Base-by-base conservation (phyloP, 2,329 filamentous ascomycete species). In the Tothia fuscella region DNA sequence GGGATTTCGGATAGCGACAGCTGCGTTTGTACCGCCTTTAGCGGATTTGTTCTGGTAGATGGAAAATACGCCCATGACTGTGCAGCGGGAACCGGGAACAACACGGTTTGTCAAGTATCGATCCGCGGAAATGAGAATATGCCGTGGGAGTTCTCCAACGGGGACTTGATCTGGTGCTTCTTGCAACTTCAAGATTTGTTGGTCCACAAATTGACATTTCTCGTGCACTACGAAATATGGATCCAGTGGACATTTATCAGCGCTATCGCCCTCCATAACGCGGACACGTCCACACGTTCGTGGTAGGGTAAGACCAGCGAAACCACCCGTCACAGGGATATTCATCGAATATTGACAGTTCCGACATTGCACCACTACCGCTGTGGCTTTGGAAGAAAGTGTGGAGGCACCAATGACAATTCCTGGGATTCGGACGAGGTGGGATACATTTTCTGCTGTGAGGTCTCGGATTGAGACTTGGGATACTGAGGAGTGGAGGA, bases 321-420 rank as follows among this genome's bases (percentile, higher is more conserved):
- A 96, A 24, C 91, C 91, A 34, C 87, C 86, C 2, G 80, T 70
- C 13, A 98, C 76, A 1, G 76, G 71, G 13, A 96, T 64, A 19
- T 74, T 72, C 48, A 84, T 72, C 24, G 74, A 71, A 50, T 87
- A 74, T 45, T 80, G 74, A 63, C 91, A 98, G 54, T 79, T 87
- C 49, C 87, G 78, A 66, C 91, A 98, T 61, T 93, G 79, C 39
- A 98, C 82, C 47, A 83, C 75, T 19, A 98, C 71, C 20, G 79
- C 71, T 5, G 87, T 95, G 4, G 91, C 86, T 67, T 98, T 96
- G 10, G 89, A 96, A 2, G 88, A 94, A 60, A 96, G 81, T 14
- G 93, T 93, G 1, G 89, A 95, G 35, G 91, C 91, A 35, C 91
- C 89, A 50, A 98, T 98, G 46, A 98, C 86, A 49, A 98, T 98